These are phyloP conservation scores for Wickerhamomyces rabaulensis DNA, from an alignment of 805 yeast species.

Conservation along the genomic window DNA sequence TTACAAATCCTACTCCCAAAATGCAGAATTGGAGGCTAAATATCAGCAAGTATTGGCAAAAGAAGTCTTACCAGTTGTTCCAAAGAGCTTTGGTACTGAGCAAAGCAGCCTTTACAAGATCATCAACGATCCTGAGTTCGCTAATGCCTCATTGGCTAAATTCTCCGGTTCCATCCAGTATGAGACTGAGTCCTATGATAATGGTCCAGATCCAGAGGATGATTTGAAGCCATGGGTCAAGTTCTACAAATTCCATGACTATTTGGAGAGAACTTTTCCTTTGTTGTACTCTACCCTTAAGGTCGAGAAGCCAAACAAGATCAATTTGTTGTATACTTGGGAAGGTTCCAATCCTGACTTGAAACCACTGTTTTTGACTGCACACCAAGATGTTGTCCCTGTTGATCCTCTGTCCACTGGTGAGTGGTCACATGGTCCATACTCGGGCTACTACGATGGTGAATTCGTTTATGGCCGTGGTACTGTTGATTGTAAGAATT, in stretches of 20 bases:
- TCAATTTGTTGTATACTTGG: constrained; percentile 64
- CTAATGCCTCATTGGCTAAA: constrained; percentile 35
- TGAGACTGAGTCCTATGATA: constrained; percentile 59
- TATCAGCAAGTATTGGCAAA: no score
- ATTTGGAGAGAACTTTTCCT: constrained; percentile 52
- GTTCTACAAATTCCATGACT: constrained; percentile 36
- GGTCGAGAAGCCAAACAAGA: constrained; percentile 52
- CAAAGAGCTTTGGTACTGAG: no score
- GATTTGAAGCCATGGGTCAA: constrained; percentile 30
- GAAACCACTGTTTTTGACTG: constrained; percentile 67
- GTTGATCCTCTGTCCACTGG: constrained; percentile 52
- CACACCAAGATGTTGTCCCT: constrained; percentile 86
- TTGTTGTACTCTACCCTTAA: constrained; percentile 40
- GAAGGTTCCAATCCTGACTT: constrained; percentile 45
- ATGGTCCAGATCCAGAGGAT: constrained; percentile 25
- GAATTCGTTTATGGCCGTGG: constrained; percentile 70
- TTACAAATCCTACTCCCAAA: no score
- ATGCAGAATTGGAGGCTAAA: no score
- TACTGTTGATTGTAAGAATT: constrained; percentile 65
- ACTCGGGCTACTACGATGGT: constrained; percentile 63
- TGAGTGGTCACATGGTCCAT: constrained; percentile 68
- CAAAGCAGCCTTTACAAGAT: background rate
- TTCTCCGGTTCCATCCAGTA: constrained; percentile 56
- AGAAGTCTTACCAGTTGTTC: no score
- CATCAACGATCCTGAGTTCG: constrained; percentile 1